A percentile compares a stretch with the other conserved stretches of the same genome.
phyloP scores from a whole-genome alignment of 1,284 basidiomycete species.

The Trametes versicolor region DNA sequence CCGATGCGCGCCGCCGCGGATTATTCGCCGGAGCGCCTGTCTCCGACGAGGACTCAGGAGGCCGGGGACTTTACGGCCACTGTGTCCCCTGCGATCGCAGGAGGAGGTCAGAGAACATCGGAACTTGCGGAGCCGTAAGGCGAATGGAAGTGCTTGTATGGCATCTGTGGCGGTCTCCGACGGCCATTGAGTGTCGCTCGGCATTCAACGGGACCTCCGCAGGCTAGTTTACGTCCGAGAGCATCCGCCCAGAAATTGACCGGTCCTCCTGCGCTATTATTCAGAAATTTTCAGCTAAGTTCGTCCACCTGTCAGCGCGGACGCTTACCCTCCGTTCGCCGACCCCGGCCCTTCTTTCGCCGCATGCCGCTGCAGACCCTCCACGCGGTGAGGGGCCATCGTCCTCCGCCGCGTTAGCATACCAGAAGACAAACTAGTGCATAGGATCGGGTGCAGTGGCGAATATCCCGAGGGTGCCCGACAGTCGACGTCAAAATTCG shows the following conservation, averaged over 20 bases:
- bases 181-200: not conserved
- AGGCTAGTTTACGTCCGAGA: not conserved
- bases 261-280: not conserved
- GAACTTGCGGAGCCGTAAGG: not conserved
- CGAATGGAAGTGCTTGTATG: not conserved
- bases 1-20: conserved; percentile 2
- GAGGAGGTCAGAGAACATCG: not conserved
- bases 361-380: not conserved
- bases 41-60: no score
- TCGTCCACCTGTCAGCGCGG: not conserved
- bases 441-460: conserved; percentile 23
- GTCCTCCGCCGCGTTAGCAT: not conserved
- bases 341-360: not conserved
- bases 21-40: not conserved
- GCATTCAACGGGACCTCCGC: conserved; percentile 2
- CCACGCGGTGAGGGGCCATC: not conserved
- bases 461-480: conserved; percentile 22
- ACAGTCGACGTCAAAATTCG: conserved; percentile 15
- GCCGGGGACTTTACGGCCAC: not conserved
- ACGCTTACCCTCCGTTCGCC: no score
- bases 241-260: not conserved
- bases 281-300: not conserved
- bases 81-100: not conserved
- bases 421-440: conserved; percentile 19
- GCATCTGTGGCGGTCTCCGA: not conserved